Conservation (phyloP, 305 asterid genomes). For the Lippia alba region DNA sequence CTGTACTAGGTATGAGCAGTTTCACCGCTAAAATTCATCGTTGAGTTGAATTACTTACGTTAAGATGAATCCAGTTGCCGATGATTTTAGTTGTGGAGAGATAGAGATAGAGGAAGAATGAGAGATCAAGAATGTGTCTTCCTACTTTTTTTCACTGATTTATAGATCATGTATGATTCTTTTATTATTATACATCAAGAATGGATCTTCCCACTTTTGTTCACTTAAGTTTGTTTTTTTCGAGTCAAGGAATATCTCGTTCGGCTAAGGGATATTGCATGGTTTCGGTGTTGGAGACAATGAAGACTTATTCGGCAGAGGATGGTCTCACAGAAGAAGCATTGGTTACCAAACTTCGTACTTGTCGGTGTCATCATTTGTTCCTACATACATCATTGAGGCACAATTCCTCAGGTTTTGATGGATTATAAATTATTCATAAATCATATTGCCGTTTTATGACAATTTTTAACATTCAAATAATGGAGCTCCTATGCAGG, state of each 20-base stretch:
- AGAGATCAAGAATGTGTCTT: background rate
- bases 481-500: constrained; percentile 52
- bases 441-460: constrained; percentile 20
- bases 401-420: constrained; percentile 80
- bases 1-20: constrained; percentile 75
- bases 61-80: constrained; percentile 16
- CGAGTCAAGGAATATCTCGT: constrained; percentile 76
- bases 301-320: constrained; percentile 90
- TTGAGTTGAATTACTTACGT: constrained; percentile 12
- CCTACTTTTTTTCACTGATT: background rate
- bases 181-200: constrained; percentile 4
- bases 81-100: background rate
- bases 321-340: constrained; percentile 99
- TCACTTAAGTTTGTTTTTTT: constrained; percentile 34
- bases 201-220: constrained; percentile 5
- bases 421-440: too few relatives aligned
- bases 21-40: constrained; percentile 9
- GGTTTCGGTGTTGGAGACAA: constrained; percentile 82
- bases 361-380: constrained; percentile 86
- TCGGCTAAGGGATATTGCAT: constrained; percentile 96
- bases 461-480: background rate
- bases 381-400: constrained; percentile 83
- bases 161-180: background rate
- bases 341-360: constrained; percentile 88
- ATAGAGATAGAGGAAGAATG: background rate